A percentile compares a stretch with the other conserved stretches of the same genome.
Evolutionary conservation across 176 grass and related monocot genomes (phyloP).

Genomic region (Tuctoria greenei): DNA sequence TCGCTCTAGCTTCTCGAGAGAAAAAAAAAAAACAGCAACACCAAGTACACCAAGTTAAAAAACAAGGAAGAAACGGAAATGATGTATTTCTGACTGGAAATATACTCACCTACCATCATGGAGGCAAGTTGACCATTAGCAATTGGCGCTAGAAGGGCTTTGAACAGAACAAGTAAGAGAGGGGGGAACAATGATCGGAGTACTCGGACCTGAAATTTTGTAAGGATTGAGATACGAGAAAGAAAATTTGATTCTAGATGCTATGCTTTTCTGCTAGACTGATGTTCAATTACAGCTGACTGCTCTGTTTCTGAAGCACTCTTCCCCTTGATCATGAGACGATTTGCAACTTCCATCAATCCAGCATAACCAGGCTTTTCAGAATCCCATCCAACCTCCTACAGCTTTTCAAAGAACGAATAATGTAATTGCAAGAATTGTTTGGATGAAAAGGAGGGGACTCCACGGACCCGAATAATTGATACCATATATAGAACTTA

Average conservation of each 20-base stretch:
- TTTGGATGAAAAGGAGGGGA: background rate
- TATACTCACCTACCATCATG: conserved; percentile 68
- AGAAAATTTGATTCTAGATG: background rate
- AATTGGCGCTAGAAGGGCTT: conserved; percentile 75
- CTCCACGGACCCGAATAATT: too few species aligned
- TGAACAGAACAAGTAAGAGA: conserved; percentile 74
- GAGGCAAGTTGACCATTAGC: conserved; percentile 66
- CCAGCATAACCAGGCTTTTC: conserved; percentile 68
- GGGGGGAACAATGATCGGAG: conserved; percentile 69
- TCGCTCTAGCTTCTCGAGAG: conserved; percentile 70
- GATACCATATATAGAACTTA: too few species aligned
- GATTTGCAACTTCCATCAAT: conserved; percentile 78
- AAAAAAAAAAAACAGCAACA: conserved; percentile 14
- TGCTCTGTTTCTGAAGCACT: conserved; percentile 61
- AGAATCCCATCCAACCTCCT: conserved; percentile 95
- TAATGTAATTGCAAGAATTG: background rate
- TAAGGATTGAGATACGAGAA: background rate
- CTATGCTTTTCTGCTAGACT: background rate
- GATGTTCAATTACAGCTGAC: conserved; percentile 60
- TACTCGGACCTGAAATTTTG: conserved; percentile 63
- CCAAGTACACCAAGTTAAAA: background rate
- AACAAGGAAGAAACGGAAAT: background rate
- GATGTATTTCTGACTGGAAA: background rate
- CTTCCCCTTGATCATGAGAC: conserved; percentile 74
- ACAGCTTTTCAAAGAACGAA: conserved; percentile 50